A percentile compares a stretch with the other conserved stretches of the same genome.
Conservation (phyloP, 163 green algal genomes). For the Scenedesmus sp. region DNA sequence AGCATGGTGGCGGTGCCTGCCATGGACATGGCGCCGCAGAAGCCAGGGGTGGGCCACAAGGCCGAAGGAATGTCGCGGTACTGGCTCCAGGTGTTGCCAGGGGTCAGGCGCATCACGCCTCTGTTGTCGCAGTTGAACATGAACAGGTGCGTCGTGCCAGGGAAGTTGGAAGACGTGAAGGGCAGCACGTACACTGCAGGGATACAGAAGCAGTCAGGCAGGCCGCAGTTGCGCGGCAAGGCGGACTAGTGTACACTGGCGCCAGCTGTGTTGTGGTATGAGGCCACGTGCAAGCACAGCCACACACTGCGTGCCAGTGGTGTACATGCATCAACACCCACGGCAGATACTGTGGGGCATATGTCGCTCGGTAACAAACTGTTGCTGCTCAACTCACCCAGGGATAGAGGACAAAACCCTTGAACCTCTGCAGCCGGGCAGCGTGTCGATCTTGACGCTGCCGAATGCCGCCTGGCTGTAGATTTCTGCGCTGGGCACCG, state of each 20-base stretch:
- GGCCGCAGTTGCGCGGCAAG: too few relatives aligned
- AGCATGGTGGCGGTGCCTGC: conserved; percentile 21
- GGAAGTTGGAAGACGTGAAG: neutral
- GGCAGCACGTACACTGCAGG: conserved; percentile 43
- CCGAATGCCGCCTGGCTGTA: neutral
- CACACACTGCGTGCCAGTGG: too few relatives aligned
- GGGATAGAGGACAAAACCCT: neutral
- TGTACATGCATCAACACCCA: too few relatives aligned
- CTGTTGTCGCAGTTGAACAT: conserved; percentile 23
- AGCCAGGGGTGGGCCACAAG: neutral
- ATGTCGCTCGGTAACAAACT: neutral
- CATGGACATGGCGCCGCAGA: conserved; percentile 1
- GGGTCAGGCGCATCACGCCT: neutral
- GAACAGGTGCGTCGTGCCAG: neutral
- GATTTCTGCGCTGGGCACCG: conserved; percentile 10
- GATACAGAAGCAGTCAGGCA: neutral
- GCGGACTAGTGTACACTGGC: too few relatives aligned
- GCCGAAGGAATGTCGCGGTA: neutral
- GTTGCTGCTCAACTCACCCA: neutral
- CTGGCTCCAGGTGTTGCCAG: neutral
- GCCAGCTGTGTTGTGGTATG: too few relatives aligned
- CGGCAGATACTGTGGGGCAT: neutral
- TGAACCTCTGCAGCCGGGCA: neutral
- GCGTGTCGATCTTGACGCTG: neutral
- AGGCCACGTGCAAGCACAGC: too few relatives aligned